These are phyloP conservation scores for Dactylellina leptospora DNA, from an alignment of 2,329 filamentous ascomycete genomes.

Conservation along the genomic window DNA sequence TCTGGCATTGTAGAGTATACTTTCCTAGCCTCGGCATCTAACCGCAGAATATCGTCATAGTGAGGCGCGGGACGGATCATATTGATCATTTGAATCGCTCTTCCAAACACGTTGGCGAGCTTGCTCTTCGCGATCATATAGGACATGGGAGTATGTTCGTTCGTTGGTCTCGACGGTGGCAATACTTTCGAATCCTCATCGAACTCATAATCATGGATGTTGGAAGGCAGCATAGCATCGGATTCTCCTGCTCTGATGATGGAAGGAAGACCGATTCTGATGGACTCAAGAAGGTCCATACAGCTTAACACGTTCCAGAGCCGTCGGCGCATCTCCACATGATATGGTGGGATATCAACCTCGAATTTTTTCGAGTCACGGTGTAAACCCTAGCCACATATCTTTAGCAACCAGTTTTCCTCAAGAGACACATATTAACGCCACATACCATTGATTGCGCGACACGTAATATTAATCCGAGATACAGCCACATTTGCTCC, in stretches of 20 bases:
- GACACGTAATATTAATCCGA: conserved; percentile 66
- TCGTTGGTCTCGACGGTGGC: conserved; percentile 72
- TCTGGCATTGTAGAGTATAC: conserved; percentile 76
- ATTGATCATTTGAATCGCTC: conserved; percentile 73
- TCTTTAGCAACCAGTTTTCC: not conserved
- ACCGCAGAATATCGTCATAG: conserved; percentile 72
- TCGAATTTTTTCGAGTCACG: conserved; percentile 77
- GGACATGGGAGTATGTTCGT: conserved; percentile 77
- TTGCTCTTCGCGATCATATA: conserved; percentile 80
- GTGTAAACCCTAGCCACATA: conserved; percentile 74
- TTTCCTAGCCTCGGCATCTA: conserved; percentile 71
- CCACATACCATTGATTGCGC: conserved; percentile 63
- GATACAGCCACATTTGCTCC: conserved; percentile 63
- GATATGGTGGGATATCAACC: conserved; percentile 73
- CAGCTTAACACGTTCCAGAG: conserved; percentile 77
- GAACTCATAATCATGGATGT: conserved; percentile 83
- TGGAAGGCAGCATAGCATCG: conserved; percentile 77
- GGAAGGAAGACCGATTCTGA: conserved; percentile 69
- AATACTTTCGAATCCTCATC: conserved; percentile 73
- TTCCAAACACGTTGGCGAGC: conserved; percentile 74
- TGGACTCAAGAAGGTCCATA: conserved; percentile 79
- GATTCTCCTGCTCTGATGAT: conserved; percentile 80
- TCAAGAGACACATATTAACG: no score
- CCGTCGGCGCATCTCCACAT: conserved; percentile 77
- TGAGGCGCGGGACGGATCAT: conserved; percentile 58